Conservation (phyloP, 306 rosid genomes). For the barrel medic (Medicago truncatula) region DNA sequence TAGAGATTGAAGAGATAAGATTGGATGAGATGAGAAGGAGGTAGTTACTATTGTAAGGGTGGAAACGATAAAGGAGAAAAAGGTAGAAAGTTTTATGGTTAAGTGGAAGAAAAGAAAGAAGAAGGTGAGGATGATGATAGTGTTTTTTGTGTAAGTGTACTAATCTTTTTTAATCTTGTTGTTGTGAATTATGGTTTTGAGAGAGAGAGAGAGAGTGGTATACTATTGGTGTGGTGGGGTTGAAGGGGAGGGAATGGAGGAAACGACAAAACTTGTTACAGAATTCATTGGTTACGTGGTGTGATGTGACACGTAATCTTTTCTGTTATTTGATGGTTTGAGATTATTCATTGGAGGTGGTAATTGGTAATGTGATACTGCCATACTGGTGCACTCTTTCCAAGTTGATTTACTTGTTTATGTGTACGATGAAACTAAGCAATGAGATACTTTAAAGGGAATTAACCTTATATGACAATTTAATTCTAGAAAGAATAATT, state of each 20-base stretch:
- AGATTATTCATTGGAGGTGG: neutral
- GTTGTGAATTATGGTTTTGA: neutral
- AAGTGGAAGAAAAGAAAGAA: neutral
- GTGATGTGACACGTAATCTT: conserved; percentile 33
- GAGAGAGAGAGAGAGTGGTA: neutral
- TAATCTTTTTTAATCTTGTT: neutral
- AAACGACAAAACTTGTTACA: conserved; percentile 26
- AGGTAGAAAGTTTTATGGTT: neutral
- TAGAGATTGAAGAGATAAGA: too few relatives aligned
- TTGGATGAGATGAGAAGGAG: too few relatives aligned
- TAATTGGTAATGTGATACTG: too few relatives aligned
- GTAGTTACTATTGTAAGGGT: too few relatives aligned
- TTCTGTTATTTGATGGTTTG: neutral
- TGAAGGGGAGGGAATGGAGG: neutral
- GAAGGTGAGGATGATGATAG: neutral
- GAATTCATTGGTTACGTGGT: conserved; percentile 10
- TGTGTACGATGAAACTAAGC: too few relatives aligned
- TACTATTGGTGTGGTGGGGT: too few relatives aligned
- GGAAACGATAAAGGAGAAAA: neutral
- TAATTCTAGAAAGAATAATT: too few relatives aligned
- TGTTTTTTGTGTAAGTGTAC: neutral
- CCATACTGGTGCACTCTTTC: too few relatives aligned
- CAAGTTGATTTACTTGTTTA: too few relatives aligned
- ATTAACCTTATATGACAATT: too few relatives aligned
- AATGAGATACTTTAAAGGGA: too few relatives aligned